phyloP scores from a whole-genome alignment of 805 yeast species.

The Metschnikowia cubensis region DNA sequence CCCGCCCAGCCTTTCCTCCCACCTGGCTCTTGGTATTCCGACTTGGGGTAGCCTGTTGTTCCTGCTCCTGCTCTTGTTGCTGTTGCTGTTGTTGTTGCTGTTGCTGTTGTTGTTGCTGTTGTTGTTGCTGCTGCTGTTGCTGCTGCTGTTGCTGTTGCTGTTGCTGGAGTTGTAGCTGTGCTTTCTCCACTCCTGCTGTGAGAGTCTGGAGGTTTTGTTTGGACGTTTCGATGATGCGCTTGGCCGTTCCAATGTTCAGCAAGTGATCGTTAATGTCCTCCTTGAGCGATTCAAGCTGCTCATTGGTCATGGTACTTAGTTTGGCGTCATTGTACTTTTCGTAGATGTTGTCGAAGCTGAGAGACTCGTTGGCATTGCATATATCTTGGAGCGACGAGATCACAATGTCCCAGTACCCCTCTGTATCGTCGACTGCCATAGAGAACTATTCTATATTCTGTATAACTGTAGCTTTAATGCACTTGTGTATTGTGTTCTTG shows the following conservation, averaged over 20 bases:
- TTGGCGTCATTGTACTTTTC: slow-evolving; percentile 23
- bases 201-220: slow-evolving; percentile 46
- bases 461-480: background rate
- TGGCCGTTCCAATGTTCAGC: slow-evolving; percentile 53
- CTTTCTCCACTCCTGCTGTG: slow-evolving; percentile 26
- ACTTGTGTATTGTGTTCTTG: background rate
- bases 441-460: background rate
- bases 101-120: slow-evolving; percentile 6
- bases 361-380: slow-evolving; percentile 56
- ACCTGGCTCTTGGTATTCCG: slow-evolving; percentile 9
- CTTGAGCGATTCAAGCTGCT: slow-evolving; percentile 37
- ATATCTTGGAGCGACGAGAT: slow-evolving; percentile 65
- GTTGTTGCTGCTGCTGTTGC: slow-evolving; percentile 10
- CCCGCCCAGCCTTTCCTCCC: slow-evolving; percentile 13
- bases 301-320: slow-evolving; percentile 29
- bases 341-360: slow-evolving; percentile 44
- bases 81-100: slow-evolving; percentile 4
- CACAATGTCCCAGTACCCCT: slow-evolving; percentile 66
- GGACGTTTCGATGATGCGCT: slow-evolving; percentile 35
- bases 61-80: slow-evolving; percentile 4
- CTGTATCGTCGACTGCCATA: slow-evolving; percentile 33
- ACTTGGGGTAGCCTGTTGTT: slow-evolving; percentile 6
- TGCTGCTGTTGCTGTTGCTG: background rate
- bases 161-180: slow-evolving; percentile 9
- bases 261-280: slow-evolving; percentile 48